A percentile compares a stretch with the other conserved stretches of the same genome.
Conservation (phyloP, 139 green algal species). For the Chlamydomonas schloesseri region DNA sequence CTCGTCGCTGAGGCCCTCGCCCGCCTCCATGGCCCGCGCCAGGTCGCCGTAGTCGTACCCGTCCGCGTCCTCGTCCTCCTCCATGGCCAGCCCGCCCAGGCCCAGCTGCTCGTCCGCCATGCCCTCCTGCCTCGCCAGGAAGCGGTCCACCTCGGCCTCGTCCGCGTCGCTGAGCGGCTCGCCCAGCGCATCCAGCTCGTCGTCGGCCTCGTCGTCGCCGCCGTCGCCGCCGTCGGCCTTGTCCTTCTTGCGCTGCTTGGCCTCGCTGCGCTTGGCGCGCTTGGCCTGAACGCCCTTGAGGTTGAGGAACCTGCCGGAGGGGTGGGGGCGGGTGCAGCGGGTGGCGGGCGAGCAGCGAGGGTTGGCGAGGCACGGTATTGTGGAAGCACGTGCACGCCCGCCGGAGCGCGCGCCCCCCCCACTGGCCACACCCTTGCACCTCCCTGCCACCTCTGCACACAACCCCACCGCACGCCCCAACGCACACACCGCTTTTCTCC, state of each 20-base stretch:
- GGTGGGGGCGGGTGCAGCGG: no score
- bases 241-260: not conserved
- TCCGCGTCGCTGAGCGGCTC: slow-evolving; percentile 38
- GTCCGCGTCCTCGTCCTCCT: slow-evolving; percentile 37
- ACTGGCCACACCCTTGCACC: no score
- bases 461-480: no score
- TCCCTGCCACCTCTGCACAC: no score
- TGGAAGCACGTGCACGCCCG: no score
- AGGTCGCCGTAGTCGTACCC: slow-evolving; percentile 74
- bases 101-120: slow-evolving; percentile 54
- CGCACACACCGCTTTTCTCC: no score
- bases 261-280: slow-evolving; percentile 24
- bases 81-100: not conserved
- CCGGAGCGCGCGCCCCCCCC: no score
- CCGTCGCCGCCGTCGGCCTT: slow-evolving; percentile 44
- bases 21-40: slow-evolving; percentile 60
- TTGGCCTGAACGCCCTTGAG: slow-evolving; percentile 59
- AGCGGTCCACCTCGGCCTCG: slow-evolving; percentile 50
- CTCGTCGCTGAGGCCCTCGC: not conserved
- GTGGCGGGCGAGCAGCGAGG: no score
- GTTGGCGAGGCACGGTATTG: no score
- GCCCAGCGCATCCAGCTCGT: not conserved
- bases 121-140: slow-evolving; percentile 45
- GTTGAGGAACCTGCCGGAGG: slow-evolving; percentile 67
- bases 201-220: slow-evolving; percentile 1